Conservation (phyloP, 2,329 filamentous ascomycete genomes). For the Aspergillus thermomutatus region DNA sequence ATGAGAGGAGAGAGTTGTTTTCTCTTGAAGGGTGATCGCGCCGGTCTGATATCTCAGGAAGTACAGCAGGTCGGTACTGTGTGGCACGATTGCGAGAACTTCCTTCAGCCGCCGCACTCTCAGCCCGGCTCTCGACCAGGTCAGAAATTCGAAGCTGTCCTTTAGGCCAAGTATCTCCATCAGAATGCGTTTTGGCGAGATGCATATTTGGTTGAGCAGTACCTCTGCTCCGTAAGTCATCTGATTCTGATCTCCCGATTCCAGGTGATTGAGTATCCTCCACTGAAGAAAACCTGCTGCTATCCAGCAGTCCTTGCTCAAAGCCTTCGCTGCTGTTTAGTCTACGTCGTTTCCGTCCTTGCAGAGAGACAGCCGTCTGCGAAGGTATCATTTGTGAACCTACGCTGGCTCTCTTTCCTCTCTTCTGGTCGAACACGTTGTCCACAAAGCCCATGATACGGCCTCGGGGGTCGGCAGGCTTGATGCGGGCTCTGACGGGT, state of each 20-base stretch:
- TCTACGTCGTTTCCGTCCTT: constrained; percentile 10
- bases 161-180: background rate
- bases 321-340: background rate
- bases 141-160: constrained; percentile 11
- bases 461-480: constrained; percentile 30
- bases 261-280: background rate
- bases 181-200: background rate
- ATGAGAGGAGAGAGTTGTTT: background rate
- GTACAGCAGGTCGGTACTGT: background rate
- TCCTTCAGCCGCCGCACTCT: background rate
- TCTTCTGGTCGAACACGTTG: constrained; percentile 37
- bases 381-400: constrained; percentile 4
- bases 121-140: constrained; percentile 7
- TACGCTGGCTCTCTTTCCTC: constrained; percentile 18
- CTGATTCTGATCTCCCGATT: background rate
- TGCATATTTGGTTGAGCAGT: background rate
- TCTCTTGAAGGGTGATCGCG: background rate
- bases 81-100: background rate
- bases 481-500: constrained; percentile 30
- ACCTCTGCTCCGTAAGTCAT: background rate
- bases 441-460: constrained; percentile 35
- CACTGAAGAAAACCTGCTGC: background rate
- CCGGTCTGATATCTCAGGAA: background rate
- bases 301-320: background rate
- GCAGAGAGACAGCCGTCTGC: background rate